Percentiles rank a stretch among this genome's conserved stretches.
These are phyloP conservation scores for Trametes cingulata DNA, from an alignment of 768 basidiomycete genomes.

Conservation along the genomic window DNA sequence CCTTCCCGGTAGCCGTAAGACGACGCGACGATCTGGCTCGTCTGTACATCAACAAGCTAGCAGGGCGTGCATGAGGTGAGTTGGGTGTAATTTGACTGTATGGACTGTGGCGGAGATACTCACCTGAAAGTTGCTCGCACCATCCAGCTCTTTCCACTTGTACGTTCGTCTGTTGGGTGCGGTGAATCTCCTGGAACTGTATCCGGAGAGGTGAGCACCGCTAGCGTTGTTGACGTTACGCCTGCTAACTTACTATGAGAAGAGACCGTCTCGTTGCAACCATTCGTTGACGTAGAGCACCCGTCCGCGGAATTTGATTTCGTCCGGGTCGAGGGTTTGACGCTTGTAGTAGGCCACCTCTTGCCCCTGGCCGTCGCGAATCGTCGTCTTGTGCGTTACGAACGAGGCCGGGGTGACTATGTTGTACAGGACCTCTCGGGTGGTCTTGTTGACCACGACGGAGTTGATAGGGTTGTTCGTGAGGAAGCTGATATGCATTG, in stretches of 20 bases:
- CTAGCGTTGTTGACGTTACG: background rate
- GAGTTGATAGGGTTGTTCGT: background rate
- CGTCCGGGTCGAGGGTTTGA: background rate
- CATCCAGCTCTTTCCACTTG: background rate
- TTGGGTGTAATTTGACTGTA: too few species aligned
- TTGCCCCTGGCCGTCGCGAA: background rate
- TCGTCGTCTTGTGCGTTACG: background rate
- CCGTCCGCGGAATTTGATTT: background rate
- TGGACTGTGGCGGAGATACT: background rate
- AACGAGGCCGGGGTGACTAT: background rate
- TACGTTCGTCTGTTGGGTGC: constrained; percentile 1
- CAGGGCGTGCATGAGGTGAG: too few species aligned
- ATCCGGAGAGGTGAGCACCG: background rate
- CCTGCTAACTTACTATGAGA: background rate
- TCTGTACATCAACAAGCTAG: too few species aligned
- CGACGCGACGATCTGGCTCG: too few species aligned
- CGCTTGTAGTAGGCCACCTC: background rate
- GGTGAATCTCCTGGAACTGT: background rate
- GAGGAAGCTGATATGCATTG: background rate
- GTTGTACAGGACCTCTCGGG: background rate
- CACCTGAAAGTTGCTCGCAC: background rate
- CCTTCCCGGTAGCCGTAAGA: too few species aligned
- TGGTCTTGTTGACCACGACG: background rate
- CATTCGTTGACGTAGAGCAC: background rate
- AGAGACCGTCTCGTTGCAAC: background rate